phyloP scores from a whole-genome alignment of 139 green algal species.

The Auxenochlorella pyrenoidosa region DNA sequence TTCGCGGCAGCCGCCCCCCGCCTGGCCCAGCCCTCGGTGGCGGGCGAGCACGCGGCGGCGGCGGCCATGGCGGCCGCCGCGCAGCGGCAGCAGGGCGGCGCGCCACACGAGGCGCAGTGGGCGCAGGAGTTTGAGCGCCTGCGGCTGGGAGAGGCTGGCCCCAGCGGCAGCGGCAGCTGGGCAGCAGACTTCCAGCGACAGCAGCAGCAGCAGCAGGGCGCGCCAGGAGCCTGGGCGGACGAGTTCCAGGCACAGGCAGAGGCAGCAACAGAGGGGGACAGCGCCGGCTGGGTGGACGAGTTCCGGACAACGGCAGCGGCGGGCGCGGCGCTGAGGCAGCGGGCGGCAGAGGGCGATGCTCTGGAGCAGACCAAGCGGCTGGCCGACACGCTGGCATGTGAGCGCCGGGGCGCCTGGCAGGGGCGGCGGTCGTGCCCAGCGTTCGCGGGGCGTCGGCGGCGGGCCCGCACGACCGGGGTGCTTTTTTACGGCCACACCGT shows the following conservation, averaged over 20 bases:
- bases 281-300: conserved; percentile 55
- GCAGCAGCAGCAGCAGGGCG: conserved; percentile 11
- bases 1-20: conserved; percentile 9
- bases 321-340: conserved; percentile 2
- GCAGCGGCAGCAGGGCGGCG: neutral
- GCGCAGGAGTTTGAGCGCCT: conserved; percentile 46
- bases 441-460: too few species aligned
- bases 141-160: neutral
- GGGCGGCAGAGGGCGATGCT: conserved; percentile 15
- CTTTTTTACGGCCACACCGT: too few species aligned
- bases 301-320: conserved; percentile 32
- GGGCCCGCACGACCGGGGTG: too few species aligned
- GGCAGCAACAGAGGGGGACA: neutral
- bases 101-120: conserved; percentile 23
- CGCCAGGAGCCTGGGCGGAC: conserved; percentile 11
- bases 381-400: conserved; percentile 58
- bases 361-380: conserved; percentile 62
- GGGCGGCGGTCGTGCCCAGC: neutral
- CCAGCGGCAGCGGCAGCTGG: conserved; percentile 53
- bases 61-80: conserved; percentile 14
- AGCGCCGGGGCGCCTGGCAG: neutral
- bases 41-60: conserved; percentile 36
- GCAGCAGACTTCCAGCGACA: conserved; percentile 53
- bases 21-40: conserved; percentile 10
- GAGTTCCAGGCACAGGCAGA: conserved; percentile 22